These are phyloP conservation scores for Fusarium sp. DNA, from an alignment of 2,329 filamentous ascomycete species.

Conservation along the genomic window DNA sequence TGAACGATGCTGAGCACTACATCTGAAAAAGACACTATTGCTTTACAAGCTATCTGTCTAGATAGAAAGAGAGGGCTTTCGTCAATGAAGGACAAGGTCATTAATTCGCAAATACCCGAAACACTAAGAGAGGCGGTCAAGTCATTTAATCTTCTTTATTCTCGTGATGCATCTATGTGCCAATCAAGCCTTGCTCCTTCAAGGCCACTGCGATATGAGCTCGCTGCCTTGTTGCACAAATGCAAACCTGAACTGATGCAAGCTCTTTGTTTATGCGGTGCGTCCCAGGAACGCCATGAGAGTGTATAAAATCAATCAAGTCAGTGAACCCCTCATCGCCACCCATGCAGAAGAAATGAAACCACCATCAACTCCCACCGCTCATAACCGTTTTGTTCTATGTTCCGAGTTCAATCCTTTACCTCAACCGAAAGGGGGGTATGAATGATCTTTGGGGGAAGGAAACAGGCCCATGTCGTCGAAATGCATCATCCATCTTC, in stretches of 20 bases:
- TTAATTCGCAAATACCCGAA: conserved; percentile 6
- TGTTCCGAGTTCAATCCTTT: conserved; percentile 13
- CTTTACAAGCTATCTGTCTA: conserved; percentile 2
- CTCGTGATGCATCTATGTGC: conserved; percentile 22
- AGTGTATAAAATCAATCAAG: conserved; percentile 16
- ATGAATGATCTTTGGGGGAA: conserved; percentile 25
- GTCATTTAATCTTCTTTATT: conserved; percentile 12
- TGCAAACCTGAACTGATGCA: conserved; percentile 16
- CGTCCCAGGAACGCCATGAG: conserved; percentile 23
- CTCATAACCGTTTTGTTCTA: conserved; percentile 19
- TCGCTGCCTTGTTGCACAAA: conserved; percentile 17
- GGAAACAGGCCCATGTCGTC: conserved; percentile 24
- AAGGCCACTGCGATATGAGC: neutral
- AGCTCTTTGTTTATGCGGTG: conserved; percentile 16
- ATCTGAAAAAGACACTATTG: too few relatives aligned
- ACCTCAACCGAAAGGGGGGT: conserved; percentile 14
- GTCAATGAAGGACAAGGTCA: conserved; percentile 6
- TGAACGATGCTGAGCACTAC: too few relatives aligned
- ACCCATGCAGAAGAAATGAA: conserved; percentile 31
- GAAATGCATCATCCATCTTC: conserved; percentile 28
- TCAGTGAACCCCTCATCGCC: conserved; percentile 22
- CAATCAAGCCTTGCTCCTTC: conserved; percentile 2
- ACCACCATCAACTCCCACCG: conserved; percentile 28
- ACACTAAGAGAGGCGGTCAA: neutral
- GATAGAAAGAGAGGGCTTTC: conserved; percentile 7